Conservation (phyloP, 2,329 filamentous ascomycete species). For the Nemania bipapillata region DNA sequence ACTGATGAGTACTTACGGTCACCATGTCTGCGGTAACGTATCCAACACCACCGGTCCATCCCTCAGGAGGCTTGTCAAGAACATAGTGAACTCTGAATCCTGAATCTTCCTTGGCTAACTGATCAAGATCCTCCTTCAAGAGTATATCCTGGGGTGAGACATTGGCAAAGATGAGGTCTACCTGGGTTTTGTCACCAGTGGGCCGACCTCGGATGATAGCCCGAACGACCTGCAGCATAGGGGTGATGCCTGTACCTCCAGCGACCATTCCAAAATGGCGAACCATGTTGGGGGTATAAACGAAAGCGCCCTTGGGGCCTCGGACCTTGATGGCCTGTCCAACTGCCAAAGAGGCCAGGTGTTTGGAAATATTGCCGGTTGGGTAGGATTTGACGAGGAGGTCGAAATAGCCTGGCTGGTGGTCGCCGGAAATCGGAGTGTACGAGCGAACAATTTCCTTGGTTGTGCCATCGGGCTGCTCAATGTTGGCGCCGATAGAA, state of each 20-base stretch:
- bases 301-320: conserved; percentile 97
- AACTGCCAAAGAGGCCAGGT: conserved; percentile 83
- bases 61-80: conserved; percentile 91
- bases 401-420: conserved; percentile 91
- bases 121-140: conserved; percentile 89
- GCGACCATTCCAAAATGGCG: conserved; percentile 98
- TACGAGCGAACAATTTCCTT: conserved; percentile 93
- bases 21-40: conserved; percentile 98
- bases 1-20: conserved; percentile 65
- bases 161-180: conserved; percentile 97
- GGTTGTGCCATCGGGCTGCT: conserved; percentile 72
- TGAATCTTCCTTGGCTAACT: conserved; percentile 78
- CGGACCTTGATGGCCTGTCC: conserved; percentile 89
- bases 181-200: conserved; percentile 83
- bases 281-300: conserved; percentile 97
- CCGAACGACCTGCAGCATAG: conserved; percentile 95
- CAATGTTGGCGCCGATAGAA: conserved; percentile 84
- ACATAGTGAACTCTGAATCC: conserved; percentile 93
- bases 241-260: conserved; percentile 96
- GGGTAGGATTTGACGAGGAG: conserved; percentile 98
- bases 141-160: conserved; percentile 93
- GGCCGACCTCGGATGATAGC: conserved; percentile 85
- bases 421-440: conserved; percentile 89
- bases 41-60: conserved; percentile 90
- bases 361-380: conserved; percentile 94